Evolutionary conservation across 164 flowering plant species (phyloP).

Genomic region (grape (Vitis vinifera)): DNA sequence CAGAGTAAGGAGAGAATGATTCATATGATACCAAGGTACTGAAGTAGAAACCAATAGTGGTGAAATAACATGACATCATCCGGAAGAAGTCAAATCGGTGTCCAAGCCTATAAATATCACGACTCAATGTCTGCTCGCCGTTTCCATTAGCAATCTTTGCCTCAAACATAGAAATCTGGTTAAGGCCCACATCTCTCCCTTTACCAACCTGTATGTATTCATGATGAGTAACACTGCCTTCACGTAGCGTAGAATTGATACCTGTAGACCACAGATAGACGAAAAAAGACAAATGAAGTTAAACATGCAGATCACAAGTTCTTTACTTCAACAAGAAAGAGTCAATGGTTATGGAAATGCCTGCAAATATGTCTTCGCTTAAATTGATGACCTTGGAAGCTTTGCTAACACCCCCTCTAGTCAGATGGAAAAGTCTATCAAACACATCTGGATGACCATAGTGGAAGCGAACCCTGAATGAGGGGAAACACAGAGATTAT

Average conservation of each 20-base stretch:
- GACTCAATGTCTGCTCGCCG: constrained; percentile 68
- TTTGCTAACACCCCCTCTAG: constrained; percentile 70
- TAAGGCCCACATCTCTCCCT: constrained; percentile 74
- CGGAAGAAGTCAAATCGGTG: constrained; percentile 75
- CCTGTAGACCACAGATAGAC: constrained; percentile 27
- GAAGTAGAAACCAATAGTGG: constrained; percentile 65
- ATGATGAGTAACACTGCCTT: constrained; percentile 67
- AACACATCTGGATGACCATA: constrained; percentile 75
- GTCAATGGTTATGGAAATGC: constrained; percentile 17
- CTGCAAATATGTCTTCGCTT: constrained; percentile 73
- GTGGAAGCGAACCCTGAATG: constrained; percentile 62
- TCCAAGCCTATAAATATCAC: constrained; percentile 68
- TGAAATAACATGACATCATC: constrained; percentile 63
- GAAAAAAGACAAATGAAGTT: neutral
- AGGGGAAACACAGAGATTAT: constrained; percentile 6
- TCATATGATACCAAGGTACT: constrained; percentile 50
- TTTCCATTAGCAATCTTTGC: constrained; percentile 74
- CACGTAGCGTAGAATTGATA: constrained; percentile 71
- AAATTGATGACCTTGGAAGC: constrained; percentile 59
- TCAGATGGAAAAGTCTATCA: constrained; percentile 63
- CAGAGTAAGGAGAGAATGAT: neutral
- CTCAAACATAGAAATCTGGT: constrained; percentile 67
- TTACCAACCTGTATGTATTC: constrained; percentile 78
- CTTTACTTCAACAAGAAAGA: too few relatives aligned
- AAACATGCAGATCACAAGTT: too few relatives aligned